Base-by-base conservation (phyloP, 1,139 yeast species). In the Scheffersomyces illinoinensis region DNA sequence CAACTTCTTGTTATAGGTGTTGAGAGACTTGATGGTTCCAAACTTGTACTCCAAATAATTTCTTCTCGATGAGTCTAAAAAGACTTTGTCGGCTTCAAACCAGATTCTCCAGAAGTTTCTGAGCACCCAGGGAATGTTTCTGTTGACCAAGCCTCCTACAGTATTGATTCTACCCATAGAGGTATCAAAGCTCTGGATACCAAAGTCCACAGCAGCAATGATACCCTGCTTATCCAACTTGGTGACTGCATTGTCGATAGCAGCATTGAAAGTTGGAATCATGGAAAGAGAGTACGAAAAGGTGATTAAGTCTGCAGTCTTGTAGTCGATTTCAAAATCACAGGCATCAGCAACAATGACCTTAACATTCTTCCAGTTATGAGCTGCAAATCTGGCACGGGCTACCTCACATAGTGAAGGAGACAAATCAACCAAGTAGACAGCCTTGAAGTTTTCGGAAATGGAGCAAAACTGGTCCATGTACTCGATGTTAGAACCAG, bases 31-130 rank as follows among this genome's bases (percentile, higher is more conserved):
- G 68, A 90, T 76, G 24, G 96, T 90, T 53, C 96, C 96, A 68
- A 90, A 90, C 66, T 85, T 84, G 74, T 90, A 90, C 72, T 90
- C 97, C 68, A 90, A 81, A 73, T 90, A 90, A 69, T 89, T 92
- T 76, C 97, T 85, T 75, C 96, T 85, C 6, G 93, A 83, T 50
- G 93, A 87, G 69, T 90, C 96, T 66, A 90, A 81, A 67, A 86
- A 89, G 3, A 90, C 96, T 64, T 88, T 84, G 72, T 90, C 97
- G 58, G 90, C 89, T 73, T 90, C 97, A 73, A 90, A 90, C 97
- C 97, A 90, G 57, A 88, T 78, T 70, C 93, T 83, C 97, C 97
- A 90, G 71, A 90, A 90, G 53, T 91, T 89, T 70, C 96, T 80
- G 57, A 85, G 81, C 58, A 88, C 64, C 96, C 96, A 90, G 50